phyloP scores from a whole-genome alignment of 2,329 filamentous ascomycete genomes.

The Botrytis deweyae region DNA sequence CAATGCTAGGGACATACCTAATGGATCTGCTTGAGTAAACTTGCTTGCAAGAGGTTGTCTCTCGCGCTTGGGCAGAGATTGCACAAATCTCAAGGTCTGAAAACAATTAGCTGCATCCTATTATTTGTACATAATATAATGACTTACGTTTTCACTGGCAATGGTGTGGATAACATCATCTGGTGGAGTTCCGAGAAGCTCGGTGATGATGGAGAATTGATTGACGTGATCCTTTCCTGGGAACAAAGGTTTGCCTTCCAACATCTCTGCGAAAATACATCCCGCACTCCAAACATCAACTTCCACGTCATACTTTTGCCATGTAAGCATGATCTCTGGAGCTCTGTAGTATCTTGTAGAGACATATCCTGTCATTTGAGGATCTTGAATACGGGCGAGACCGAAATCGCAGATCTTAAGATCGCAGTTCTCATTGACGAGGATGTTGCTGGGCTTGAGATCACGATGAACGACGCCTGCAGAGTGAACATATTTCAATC shows the following conservation, averaged over 20 bases:
- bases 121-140: constrained; percentile 4
- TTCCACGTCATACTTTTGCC: constrained; percentile 99
- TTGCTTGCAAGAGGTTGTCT: constrained; percentile 82
- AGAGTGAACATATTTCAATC: constrained; percentile 98
- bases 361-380: constrained; percentile 99
- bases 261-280: constrained; percentile 99
- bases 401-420: constrained; percentile 99
- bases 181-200: constrained; percentile 90
- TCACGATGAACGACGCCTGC: constrained; percentile 97
- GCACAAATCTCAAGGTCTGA: constrained; percentile 92
- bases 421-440: constrained; percentile 99
- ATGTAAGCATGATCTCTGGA: constrained; percentile 99
- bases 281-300: constrained; percentile 99
- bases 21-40: constrained; percentile 91
- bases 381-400: constrained; percentile 94
- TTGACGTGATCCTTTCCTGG: constrained; percentile 99
- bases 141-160: constrained; percentile 88
- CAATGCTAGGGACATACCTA: constrained; percentile 56
- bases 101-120: constrained; percentile 33
- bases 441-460: constrained; percentile 96
- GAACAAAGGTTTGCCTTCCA: constrained; percentile 97
- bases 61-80: constrained; percentile 93
- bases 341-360: constrained; percentile 98
- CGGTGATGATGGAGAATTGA: constrained; percentile 99
- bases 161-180: constrained; percentile 99